Evolutionary conservation across 2,329 filamentous ascomycete species (phyloP).

Genomic region (Scleromitrula shiraiana): DNA sequence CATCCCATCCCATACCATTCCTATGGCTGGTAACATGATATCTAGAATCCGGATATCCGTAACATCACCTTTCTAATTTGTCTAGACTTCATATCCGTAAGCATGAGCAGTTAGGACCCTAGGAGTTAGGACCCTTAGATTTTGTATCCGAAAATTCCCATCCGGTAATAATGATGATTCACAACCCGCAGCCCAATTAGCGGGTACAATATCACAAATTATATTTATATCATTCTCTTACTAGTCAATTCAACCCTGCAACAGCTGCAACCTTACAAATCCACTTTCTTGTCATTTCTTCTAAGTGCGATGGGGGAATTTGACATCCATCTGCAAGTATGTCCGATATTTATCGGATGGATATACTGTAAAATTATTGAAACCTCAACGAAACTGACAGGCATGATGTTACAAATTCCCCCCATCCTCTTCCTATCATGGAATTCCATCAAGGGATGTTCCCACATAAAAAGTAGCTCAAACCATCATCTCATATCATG

Average conservation of each 20-base stretch:
- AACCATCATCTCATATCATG: conserved; percentile 18
- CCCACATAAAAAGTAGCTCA: conserved; percentile 14
- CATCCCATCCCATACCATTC: not conserved
- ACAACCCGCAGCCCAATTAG: not conserved
- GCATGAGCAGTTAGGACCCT: no score
- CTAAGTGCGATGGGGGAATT: not conserved
- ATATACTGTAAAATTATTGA: no score
- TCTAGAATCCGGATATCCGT: not conserved
- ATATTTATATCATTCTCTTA: not conserved
- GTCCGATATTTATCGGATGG: not conserved
- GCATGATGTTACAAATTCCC: conserved; percentile 16
- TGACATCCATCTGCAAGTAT: not conserved
- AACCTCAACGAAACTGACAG: conserved; percentile 26
- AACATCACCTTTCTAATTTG: not conserved
- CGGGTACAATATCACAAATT: not conserved
- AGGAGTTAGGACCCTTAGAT: no score
- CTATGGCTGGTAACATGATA: not conserved
- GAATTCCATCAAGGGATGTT: conserved; percentile 14
- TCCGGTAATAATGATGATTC: not conserved
- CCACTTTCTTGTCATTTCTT: not conserved
- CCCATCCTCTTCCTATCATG: conserved; percentile 1
- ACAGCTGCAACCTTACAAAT: no score
- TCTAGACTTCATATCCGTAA: no score
- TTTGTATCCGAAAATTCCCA: no score
- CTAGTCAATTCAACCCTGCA: no score